These are phyloP conservation scores for Geranomyces variabilis DNA, from an alignment of 192 early-diverging fungal genomes.

Conservation along the genomic window DNA sequence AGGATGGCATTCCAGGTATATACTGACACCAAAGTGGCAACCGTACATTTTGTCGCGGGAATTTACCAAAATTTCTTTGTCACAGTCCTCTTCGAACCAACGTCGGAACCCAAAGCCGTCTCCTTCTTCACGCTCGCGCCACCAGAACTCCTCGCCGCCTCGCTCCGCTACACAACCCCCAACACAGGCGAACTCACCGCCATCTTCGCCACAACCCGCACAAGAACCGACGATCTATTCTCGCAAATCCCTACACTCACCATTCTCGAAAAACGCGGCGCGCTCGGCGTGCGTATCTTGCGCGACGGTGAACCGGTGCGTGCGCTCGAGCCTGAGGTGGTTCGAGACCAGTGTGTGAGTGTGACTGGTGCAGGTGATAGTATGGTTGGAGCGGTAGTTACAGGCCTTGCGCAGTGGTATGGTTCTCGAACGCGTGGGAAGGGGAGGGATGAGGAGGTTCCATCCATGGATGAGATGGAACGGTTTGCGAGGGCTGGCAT, in stretches of 20 bases:
- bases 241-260: conserved; percentile 48
- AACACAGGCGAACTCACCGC: conserved; percentile 77
- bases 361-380: conserved; percentile 82
- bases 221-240: conserved; percentile 43
- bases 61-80: neutral
- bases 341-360: conserved; percentile 48
- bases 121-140: conserved; percentile 40
- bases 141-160: neutral
- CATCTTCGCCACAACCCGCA: neutral
- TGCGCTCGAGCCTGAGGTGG: neutral
- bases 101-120: conserved; percentile 80
- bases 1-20: conserved; percentile 49
- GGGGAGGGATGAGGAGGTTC: neutral
- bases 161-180: conserved; percentile 68
- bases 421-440: too few relatives aligned
- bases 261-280: conserved; percentile 72
- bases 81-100: conserved; percentile 83
- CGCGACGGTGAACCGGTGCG: conserved; percentile 15
- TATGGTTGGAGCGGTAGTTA: conserved; percentile 43
- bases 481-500: conserved; percentile 19
- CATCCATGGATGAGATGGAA: conserved; percentile 10
- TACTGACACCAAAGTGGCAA: neutral
- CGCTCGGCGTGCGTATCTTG: conserved; percentile 59
- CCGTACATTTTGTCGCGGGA: neutral
- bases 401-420: neutral